Conservation (phyloP, 2,329 filamentous ascomycete species). For the Celoporthe dispersa region DNA sequence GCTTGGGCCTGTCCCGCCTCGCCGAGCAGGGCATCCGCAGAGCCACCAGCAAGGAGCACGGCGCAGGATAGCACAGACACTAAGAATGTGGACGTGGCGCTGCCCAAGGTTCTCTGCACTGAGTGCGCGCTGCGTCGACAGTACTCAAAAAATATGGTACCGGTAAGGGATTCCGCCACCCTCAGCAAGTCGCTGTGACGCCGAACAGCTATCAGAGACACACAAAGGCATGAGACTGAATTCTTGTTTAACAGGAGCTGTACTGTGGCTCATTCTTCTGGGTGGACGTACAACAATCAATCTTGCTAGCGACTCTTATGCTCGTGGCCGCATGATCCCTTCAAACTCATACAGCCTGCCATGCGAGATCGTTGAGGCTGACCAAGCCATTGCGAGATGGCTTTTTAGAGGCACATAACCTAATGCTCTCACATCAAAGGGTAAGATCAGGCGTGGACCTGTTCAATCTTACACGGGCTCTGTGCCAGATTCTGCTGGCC, state of each 20-base stretch:
- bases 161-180: background rate
- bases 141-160: no score
- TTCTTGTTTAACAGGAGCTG: background rate
- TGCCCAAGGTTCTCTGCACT: no score
- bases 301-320: background rate
- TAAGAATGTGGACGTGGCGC: no score
- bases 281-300: background rate
- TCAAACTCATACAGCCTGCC: background rate
- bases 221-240: background rate
- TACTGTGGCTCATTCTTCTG: background rate
- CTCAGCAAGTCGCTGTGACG: background rate
- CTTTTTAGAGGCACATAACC: background rate
- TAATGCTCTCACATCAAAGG: background rate
- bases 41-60: conserved; percentile 76
- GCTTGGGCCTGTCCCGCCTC: conserved; percentile 91
- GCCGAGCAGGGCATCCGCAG: conserved; percentile 87
- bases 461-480: background rate
- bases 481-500: background rate
- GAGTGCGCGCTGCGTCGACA: no score
- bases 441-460: background rate
- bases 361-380: background rate
- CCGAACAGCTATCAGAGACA: background rate
- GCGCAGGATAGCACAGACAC: conserved; percentile 31
- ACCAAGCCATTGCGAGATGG: background rate
- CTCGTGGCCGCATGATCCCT: background rate